Conservation (phyloP, 163 green algal species). For the Chloromonas sp. region DNA sequence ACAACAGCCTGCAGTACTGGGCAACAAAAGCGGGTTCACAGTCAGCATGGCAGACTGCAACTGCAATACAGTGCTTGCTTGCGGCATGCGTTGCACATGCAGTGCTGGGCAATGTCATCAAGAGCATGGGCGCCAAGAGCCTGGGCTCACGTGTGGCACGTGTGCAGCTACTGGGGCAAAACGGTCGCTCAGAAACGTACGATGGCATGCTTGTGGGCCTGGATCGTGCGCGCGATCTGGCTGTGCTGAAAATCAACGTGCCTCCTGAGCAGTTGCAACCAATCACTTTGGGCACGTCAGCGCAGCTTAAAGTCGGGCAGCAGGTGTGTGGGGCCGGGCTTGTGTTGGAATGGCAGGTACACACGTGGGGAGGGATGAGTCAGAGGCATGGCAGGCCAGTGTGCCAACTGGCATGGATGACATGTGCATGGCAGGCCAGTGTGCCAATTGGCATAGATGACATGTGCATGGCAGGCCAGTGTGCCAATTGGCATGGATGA, state of each 20-base stretch:
- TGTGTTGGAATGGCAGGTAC: not conserved
- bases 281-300: constrained; percentile 25
- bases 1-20: too few relatives aligned
- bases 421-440: too few relatives aligned
- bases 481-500: not conserved
- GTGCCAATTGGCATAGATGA: too few relatives aligned
- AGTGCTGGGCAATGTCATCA: constrained; percentile 53
- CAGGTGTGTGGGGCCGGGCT: constrained; percentile 14
- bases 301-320: constrained; percentile 53
- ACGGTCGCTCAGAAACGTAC: constrained; percentile 46
- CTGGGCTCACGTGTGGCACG: constrained; percentile 21
- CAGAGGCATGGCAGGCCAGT: too few relatives aligned
- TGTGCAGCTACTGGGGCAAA: constrained; percentile 38
- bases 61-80: too few relatives aligned
- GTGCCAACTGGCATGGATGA: too few relatives aligned
- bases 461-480: too few relatives aligned
- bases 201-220: constrained; percentile 50
- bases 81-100: not conserved
- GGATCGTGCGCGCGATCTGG: constrained; percentile 43
- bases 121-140: constrained; percentile 12
- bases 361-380: not conserved
- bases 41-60: too few relatives aligned
- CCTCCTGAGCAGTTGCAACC: constrained; percentile 28
- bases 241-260: constrained; percentile 34
- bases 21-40: too few relatives aligned